Conservation (phyloP, 306 rosid species). For the Potentilla sterilis region DNA sequence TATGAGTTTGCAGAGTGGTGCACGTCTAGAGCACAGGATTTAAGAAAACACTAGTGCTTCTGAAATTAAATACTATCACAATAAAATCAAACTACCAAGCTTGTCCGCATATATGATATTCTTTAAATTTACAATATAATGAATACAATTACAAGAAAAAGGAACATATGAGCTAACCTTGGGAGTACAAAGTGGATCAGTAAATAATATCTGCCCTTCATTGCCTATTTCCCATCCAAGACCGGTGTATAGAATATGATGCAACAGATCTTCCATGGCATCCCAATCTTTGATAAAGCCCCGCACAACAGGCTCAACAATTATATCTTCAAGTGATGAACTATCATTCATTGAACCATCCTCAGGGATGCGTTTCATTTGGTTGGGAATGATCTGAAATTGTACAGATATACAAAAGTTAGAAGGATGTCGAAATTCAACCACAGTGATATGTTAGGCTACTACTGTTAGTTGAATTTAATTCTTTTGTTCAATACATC, state of each 20-base stretch:
- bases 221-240: constrained; percentile 99
- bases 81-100: background rate
- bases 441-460: background rate
- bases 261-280: constrained; percentile 93
- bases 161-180: constrained; percentile 48
- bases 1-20: background rate
- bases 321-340: constrained; percentile 45
- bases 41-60: background rate
- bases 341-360: constrained; percentile 50
- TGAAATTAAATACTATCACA: background rate
- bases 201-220: constrained; percentile 89
- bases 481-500: background rate
- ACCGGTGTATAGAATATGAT: constrained; percentile 77
- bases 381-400: constrained; percentile 83
- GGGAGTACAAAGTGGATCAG: constrained; percentile 94
- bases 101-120: background rate
- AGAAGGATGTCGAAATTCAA: background rate
- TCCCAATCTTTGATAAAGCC: constrained; percentile 90
- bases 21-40: background rate
- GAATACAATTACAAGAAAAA: background rate
- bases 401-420: background rate
- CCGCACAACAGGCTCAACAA: constrained; percentile 73
- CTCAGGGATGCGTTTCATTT: constrained; percentile 68
- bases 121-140: background rate
- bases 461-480: background rate